A percentile compares a stretch with the other conserved stretches of the same genome.
phyloP scores from a whole-genome alignment of 2,329 filamentous ascomycete genomes.

The Aspergillus sp. region DNA sequence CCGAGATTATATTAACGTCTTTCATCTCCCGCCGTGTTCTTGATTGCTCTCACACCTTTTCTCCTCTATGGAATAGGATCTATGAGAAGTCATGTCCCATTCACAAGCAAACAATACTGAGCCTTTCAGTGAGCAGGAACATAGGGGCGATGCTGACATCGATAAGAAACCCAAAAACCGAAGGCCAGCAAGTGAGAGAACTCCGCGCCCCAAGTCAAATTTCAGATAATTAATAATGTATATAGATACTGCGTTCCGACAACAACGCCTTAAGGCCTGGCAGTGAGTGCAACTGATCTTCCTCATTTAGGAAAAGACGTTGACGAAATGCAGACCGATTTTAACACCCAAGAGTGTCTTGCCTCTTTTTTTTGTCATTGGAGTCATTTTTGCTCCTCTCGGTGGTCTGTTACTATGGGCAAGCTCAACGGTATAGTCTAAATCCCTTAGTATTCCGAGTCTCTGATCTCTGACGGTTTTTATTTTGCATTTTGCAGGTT shows the following conservation, averaged over 20 bases:
- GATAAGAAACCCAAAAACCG: conserved; percentile 87
- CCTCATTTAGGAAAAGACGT: background rate
- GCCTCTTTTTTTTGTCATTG: conserved; percentile 86
- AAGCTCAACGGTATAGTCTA: conserved; percentile 66
- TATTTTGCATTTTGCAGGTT: conserved; percentile 57
- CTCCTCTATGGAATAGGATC: background rate
- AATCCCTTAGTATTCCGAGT: background rate
- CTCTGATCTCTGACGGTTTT: background rate
- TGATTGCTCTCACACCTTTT: background rate
- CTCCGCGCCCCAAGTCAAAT: conserved; percentile 1
- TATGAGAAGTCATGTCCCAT: conserved; percentile 43
- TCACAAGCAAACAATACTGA: conserved; percentile 40
- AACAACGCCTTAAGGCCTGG: conserved; percentile 97
- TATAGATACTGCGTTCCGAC: conserved; percentile 90
- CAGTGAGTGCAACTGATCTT: conserved; percentile 63
- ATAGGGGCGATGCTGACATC: conserved; percentile 35
- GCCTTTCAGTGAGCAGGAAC: conserved; percentile 46
- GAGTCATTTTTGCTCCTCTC: conserved; percentile 89
- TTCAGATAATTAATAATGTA: conserved; percentile 15
- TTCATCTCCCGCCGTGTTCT: background rate
- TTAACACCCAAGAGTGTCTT: conserved; percentile 91
- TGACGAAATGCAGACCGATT: conserved; percentile 67
- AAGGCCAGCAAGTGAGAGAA: conserved; percentile 75
- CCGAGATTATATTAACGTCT: background rate
- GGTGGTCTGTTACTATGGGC: conserved; percentile 84